phyloP scores from a whole-genome alignment of 73 alveolate species.

The Symbiodinium natans region DNA sequence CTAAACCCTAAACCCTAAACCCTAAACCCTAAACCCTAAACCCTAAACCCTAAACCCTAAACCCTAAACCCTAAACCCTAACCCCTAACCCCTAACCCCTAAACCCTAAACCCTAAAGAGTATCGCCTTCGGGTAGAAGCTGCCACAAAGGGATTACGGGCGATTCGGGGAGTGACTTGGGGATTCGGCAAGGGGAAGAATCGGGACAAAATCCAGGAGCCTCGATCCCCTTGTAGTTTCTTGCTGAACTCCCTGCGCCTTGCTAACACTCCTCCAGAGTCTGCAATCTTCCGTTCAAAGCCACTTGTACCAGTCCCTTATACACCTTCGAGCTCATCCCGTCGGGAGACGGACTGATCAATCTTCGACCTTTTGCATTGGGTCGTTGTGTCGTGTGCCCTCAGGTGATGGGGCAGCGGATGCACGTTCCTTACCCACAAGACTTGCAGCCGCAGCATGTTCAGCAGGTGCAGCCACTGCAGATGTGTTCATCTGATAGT shows the following conservation, averaged over 20 bases:
- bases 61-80: too few relatives aligned
- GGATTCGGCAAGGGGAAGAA: not conserved
- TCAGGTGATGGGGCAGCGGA: not conserved
- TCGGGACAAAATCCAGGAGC: not conserved
- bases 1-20: too few relatives aligned
- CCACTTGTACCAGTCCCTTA: not conserved
- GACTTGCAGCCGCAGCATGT: conserved; percentile 8
- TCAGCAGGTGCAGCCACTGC: not conserved
- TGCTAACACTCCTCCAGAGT: not conserved
- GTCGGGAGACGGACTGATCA: too few relatives aligned
- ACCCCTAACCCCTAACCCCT: too few relatives aligned
- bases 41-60: too few relatives aligned
- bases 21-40: too few relatives aligned
- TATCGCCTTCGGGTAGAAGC: too few relatives aligned
- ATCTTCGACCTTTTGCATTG: not conserved
- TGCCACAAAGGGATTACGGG: not conserved
- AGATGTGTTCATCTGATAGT: not conserved
- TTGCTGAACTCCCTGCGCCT: not conserved
- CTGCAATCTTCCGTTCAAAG: conserved; percentile 5
- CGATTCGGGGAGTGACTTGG: not conserved
- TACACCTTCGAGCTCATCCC: conserved; percentile 61
- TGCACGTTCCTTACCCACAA: not conserved
- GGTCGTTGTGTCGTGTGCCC: too few relatives aligned
- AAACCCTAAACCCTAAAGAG: too few relatives aligned
- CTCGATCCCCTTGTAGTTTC: too few relatives aligned